Evolutionary conservation across 441 rosid genomes (phyloP).

Genomic region (Bruguiera hainesii): DNA sequence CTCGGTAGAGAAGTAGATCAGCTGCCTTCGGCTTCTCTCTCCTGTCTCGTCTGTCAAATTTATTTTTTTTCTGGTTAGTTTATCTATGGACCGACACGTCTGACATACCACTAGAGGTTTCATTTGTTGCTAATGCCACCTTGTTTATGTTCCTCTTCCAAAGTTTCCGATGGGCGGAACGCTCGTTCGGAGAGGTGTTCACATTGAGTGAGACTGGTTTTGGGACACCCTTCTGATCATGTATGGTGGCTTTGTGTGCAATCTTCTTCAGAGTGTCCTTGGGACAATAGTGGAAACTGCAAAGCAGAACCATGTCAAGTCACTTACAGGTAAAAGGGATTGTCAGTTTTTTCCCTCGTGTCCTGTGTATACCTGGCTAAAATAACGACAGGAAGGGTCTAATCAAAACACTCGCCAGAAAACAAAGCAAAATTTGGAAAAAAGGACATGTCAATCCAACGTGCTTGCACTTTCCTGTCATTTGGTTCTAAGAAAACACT

Average conservation of each 20-base stretch:
- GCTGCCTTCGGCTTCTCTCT: conserved; percentile 27
- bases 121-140: conserved; percentile 27
- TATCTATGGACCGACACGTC: conserved; percentile 32
- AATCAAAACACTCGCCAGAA: conserved; percentile 41
- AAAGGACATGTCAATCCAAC: conserved; percentile 30
- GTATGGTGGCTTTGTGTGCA: conserved; percentile 23
- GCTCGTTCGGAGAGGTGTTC: not conserved
- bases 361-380: conserved; percentile 8
- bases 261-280: conserved; percentile 3
- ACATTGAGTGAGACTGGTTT: not conserved
- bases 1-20: conserved; percentile 5
- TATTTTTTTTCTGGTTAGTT: conserved; percentile 15
- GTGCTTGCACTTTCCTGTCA: not conserved
- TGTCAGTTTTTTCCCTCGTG: conserved; percentile 21
- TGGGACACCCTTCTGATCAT: not conserved
- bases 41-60: conserved; percentile 27
- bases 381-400: conserved; percentile 27
- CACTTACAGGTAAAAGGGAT: conserved; percentile 1
- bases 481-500: not conserved
- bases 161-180: too few species aligned
- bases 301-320: conserved; percentile 6
- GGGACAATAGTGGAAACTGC: conserved; percentile 10
- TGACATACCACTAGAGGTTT: conserved; percentile 55
- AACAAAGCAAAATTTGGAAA: conserved; percentile 11
- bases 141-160: conserved; percentile 13